Base-by-base conservation (phyloP, 2,329 filamentous ascomycete genomes). In the Allantophomopsis cytisporea region DNA sequence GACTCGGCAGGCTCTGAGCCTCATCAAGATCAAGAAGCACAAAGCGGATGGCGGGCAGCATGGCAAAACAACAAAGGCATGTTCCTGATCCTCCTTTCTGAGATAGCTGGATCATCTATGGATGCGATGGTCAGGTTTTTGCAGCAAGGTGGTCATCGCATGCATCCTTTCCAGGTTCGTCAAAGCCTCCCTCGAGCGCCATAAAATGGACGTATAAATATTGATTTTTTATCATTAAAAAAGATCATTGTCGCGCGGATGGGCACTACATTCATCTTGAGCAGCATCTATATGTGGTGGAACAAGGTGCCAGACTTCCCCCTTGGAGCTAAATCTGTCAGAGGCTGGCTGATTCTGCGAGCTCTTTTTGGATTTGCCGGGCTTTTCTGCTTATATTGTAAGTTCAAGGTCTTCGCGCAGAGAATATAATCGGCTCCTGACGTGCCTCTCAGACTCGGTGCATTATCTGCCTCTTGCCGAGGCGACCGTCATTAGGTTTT, bases 401-500 rank as follows among this genome's bases (percentile, higher is more conserved):
- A 41, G 44, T 41, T 12, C 23, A 28, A 28, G 23, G 10, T 12
- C 23, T 28, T 8, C 23, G 7, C 23, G 7, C 23, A 12, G 23
- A 8, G 23, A 28, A 28, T 8, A 28, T 6, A 28, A 8, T 12
- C 8, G 23, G 23, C 23, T 10, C 23, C 23, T 28, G 8, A 28
- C 23, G 3, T 12, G 3, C 23, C 3, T 10, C 7, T 12, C 17
- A 56, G 54, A 55, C 37, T 55, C 54, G 1, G 48, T 56, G 41
- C 71, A 84, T 52, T 93, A 93, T 50, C 71, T 94, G 2, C 83
- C 85, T 0, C 69, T 94, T 2, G 82, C 86, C 11, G 88, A 95
- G 57, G 84, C 87, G 2, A 94, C 85, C 0, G 87, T 94, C 18
- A 80, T 95, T 41, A 88, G 85, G 6, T 95, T 94, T 54, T 68